Evolutionary conservation across 345 rosid species (phyloP).

Genomic region (Salix brachista): DNA sequence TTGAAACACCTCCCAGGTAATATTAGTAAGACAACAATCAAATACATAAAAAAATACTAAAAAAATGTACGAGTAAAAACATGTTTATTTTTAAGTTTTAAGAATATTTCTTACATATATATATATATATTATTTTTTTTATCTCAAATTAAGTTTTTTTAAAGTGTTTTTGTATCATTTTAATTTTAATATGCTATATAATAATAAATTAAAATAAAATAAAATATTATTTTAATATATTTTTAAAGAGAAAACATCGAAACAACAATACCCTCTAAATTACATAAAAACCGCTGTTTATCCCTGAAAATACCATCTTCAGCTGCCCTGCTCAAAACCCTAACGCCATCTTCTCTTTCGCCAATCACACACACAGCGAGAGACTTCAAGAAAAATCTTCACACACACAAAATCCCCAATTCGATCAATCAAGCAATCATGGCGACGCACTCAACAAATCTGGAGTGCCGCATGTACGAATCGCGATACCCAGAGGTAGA

Average conservation of each 20-base stretch:
- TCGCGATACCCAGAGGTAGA: slow-evolving; percentile 88
- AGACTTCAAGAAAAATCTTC: background rate
- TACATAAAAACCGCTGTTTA: background rate
- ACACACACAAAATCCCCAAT: background rate
- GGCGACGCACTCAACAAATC: slow-evolving; percentile 62
- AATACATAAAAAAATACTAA: no score
- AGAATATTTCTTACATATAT: no score
- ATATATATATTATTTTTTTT: no score
- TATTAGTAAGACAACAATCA: no score
- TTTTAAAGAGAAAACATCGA: background rate
- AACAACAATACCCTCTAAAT: background rate
- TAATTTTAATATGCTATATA: no score
- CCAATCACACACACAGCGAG: background rate
- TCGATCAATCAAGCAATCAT: slow-evolving; percentile 10
- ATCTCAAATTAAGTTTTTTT: no score
- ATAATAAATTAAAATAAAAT: no score
- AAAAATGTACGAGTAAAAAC: no score
- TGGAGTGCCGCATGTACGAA: slow-evolving; percentile 98
- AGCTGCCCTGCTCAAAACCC: background rate
- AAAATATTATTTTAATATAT: no score
- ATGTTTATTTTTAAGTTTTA: no score
- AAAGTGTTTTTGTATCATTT: no score
- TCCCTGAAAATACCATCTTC: background rate
- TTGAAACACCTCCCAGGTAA: no score
- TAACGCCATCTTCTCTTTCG: background rate